A percentile compares a stretch with the other conserved stretches of the same genome.
These are phyloP conservation scores for Eimeria tenella DNA, from an alignment of 169 alveolate genomes.

Conservation along the genomic window DNA sequence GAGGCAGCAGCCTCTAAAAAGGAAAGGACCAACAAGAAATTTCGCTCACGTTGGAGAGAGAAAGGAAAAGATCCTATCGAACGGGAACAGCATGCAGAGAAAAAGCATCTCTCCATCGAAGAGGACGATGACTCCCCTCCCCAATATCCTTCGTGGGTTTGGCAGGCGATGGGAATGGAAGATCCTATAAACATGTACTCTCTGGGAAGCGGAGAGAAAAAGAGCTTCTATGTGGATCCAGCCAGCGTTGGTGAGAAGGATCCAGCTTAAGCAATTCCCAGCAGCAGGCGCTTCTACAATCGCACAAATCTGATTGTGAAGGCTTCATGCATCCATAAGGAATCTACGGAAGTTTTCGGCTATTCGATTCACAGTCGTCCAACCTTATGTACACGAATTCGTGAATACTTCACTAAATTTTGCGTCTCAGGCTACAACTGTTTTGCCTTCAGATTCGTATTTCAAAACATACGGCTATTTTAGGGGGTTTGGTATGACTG, in stretches of 20 bases:
- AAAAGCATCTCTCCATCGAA: neutral
- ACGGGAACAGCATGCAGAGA: neutral
- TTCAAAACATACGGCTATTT: slow-evolving; percentile 36
- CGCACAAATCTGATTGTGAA: too few relatives aligned
- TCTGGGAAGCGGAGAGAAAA: neutral
- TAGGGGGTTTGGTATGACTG: slow-evolving; percentile 11
- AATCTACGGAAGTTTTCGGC: too few relatives aligned
- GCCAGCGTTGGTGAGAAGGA: slow-evolving; percentile 12
- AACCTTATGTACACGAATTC: too few relatives aligned
- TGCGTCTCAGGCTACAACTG: neutral
- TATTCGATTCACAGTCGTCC: too few relatives aligned
- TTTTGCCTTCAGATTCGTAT: slow-evolving; percentile 5
- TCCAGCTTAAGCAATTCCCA: too few relatives aligned
- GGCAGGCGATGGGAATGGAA: slow-evolving; percentile 58
- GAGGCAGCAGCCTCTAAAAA: slow-evolving; percentile 7
- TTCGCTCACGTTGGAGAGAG: neutral
- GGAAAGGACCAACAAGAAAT: neutral
- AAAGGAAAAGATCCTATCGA: neutral
- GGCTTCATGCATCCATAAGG: too few relatives aligned
- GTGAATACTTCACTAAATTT: neutral
- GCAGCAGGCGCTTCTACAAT: too few relatives aligned
- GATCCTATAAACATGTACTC: slow-evolving; percentile 21
- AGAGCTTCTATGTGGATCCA: slow-evolving; percentile 35
- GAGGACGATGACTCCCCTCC: slow-evolving; percentile 12
- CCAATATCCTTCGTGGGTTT: slow-evolving; percentile 58